phyloP scores from a whole-genome alignment of 305 asterid genomes.

The Fraxinus platypoda region DNA sequence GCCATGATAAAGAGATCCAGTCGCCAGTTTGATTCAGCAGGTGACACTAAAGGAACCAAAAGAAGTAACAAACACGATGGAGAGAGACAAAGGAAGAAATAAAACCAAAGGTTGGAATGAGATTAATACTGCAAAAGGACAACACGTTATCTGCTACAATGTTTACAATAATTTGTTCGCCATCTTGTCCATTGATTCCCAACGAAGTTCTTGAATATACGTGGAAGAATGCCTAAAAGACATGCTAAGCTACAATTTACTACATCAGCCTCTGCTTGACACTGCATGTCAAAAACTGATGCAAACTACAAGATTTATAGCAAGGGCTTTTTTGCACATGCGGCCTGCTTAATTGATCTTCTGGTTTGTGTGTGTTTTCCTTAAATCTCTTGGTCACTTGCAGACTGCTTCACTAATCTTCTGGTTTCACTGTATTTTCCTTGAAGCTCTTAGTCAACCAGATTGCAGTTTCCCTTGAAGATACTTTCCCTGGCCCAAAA shows the following conservation, averaged over 20 bases:
- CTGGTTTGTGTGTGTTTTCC: background rate
- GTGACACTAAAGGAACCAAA: conserved; percentile 23
- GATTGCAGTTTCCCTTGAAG: conserved; percentile 94
- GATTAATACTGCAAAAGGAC: conserved; percentile 12
- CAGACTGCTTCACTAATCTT: conserved; percentile 34
- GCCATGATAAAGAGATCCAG: conserved; percentile 14
- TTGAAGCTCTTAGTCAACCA: conserved; percentile 92
- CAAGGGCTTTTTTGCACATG: background rate
- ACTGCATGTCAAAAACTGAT: conserved; percentile 29
- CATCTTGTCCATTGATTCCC: conserved; percentile 26
- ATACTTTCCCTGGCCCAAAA: conserved; percentile 85
- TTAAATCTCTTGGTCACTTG: conserved; percentile 12
- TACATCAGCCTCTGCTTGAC: conserved; percentile 28
- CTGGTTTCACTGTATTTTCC: conserved; percentile 59
- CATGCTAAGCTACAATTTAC: conserved; percentile 34
- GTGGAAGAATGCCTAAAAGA: conserved; percentile 29
- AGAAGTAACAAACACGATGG: conserved; percentile 10
- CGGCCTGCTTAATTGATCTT: conserved; percentile 2
- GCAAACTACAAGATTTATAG: conserved; percentile 6
- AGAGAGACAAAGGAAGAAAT: conserved; percentile 12
- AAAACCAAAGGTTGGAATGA: background rate
- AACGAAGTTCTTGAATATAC: conserved; percentile 27
- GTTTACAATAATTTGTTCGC: conserved; percentile 25
- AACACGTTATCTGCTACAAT: conserved; percentile 27
- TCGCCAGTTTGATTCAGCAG: conserved; percentile 9